phyloP scores from a whole-genome alignment of 179 eudicot species.

The Gypsophila paniculata region DNA sequence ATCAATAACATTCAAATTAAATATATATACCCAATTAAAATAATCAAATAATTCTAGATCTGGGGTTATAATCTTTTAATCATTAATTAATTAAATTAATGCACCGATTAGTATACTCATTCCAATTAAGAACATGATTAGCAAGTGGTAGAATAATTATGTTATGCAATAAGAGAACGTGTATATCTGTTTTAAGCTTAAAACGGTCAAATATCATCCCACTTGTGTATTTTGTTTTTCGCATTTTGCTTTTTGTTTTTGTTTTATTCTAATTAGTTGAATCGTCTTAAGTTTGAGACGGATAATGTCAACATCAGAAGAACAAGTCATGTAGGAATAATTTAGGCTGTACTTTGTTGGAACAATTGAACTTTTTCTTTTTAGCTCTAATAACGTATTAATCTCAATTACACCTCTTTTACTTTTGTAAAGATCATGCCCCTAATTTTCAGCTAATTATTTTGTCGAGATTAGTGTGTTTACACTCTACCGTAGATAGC shows the following conservation, averaged over 20 bases:
- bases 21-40: conserved; percentile 9
- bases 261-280: too few species aligned
- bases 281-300: too few species aligned
- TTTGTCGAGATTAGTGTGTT: too few species aligned
- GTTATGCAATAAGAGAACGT: too few species aligned
- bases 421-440: too few species aligned
- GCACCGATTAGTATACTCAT: conserved; percentile 12
- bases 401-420: too few species aligned
- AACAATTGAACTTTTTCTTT: conserved; percentile 9
- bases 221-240: too few species aligned
- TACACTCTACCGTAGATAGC: too few species aligned
- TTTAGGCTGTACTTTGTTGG: conserved; percentile 14
- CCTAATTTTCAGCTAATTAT: too few species aligned
- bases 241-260: too few species aligned
- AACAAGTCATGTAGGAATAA: conserved; percentile 19
- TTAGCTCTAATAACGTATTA: not conserved
- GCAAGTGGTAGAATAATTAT: conserved; percentile 12
- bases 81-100: not conserved
- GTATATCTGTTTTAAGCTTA: too few species aligned
- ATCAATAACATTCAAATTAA: conserved; percentile 15
- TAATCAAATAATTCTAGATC: conserved; percentile 4
- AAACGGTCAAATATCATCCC: too few species aligned
- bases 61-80: not conserved
- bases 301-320: conserved; percentile 19
- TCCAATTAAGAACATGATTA: conserved; percentile 9